Evolutionary conservation across 75 land plant genomes (phyloP).

Genomic region (Larix kaempferi): DNA sequence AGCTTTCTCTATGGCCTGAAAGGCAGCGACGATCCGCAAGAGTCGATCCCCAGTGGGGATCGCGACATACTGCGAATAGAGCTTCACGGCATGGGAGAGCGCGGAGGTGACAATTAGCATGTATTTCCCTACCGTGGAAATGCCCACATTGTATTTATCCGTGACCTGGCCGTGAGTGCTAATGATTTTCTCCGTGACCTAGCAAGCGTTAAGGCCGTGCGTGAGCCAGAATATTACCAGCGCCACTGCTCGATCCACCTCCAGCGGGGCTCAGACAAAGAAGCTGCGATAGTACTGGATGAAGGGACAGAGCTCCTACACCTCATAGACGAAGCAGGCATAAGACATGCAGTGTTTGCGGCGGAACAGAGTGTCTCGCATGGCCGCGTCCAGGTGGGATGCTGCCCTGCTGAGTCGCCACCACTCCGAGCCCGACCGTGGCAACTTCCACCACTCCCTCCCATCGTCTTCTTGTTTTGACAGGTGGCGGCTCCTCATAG

Average conservation of each 20-base stretch:
- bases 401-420: neutral
- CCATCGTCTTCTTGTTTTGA: neutral
- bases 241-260: constrained; percentile 31
- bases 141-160: constrained; percentile 21
- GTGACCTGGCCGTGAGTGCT: too few relatives aligned
- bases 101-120: constrained; percentile 21
- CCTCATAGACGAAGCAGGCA: constrained; percentile 23
- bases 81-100: constrained; percentile 17
- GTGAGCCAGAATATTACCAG: constrained; percentile 25
- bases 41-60: constrained; percentile 31
- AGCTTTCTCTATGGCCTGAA: too few relatives aligned
- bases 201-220: constrained; percentile 15
- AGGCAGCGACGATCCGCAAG: constrained; percentile 3
- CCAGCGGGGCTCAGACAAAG: constrained; percentile 22
- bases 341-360: constrained; percentile 27
- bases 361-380: constrained; percentile 13
- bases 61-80: constrained; percentile 32
- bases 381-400: constrained; percentile 2
- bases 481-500: too few relatives aligned
- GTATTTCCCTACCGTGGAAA: constrained; percentile 29
- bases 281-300: constrained; percentile 6
- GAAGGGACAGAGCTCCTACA: constrained; percentile 24
- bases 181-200: constrained; percentile 23
- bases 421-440: constrained; percentile 1
- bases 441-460: constrained; percentile 11